Evolutionary conservation across 1,139 yeast species (phyloP).

Genomic region (Candida glucosophila): DNA sequence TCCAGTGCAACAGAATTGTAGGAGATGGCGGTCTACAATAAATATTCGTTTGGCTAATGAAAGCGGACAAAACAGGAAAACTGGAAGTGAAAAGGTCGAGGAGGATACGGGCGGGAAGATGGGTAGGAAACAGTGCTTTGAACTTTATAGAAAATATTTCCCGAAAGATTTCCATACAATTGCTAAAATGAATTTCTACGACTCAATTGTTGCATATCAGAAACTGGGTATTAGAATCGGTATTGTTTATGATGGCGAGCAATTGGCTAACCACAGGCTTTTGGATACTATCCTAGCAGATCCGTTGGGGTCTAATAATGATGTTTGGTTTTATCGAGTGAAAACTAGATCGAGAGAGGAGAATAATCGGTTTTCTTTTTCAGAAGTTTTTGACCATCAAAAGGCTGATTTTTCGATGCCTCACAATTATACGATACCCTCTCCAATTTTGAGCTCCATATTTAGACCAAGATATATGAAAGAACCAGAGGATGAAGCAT

Average conservation of each 20-base stretch:
- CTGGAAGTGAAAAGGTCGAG: too few relatives aligned
- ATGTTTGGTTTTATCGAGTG: conserved; percentile 23
- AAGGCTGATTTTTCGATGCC: too few relatives aligned
- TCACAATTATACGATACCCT: too few relatives aligned
- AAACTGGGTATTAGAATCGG: conserved; percentile 27
- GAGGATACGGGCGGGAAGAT: too few relatives aligned
- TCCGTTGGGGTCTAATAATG: conserved; percentile 28
- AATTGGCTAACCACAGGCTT: conserved; percentile 16
- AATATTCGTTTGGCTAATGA: too few relatives aligned
- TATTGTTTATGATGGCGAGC: conserved; percentile 18
- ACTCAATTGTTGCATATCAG: too few relatives aligned
- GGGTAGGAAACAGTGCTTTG: too few relatives aligned
- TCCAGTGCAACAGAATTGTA: too few relatives aligned
- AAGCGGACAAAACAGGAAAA: too few relatives aligned
- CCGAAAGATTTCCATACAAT: conserved; percentile 19
- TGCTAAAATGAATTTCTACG: too few relatives aligned
- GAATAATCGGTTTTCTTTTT: conserved; percentile 14
- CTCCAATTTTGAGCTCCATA: conserved; percentile 27
- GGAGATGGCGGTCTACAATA: too few relatives aligned
- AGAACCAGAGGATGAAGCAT: conserved; percentile 7
- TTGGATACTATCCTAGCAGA: conserved; percentile 33
- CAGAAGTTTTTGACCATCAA: conserved; percentile 3
- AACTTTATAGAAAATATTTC: conserved; percentile 13
- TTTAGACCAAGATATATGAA: conserved; percentile 18
- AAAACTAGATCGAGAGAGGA: conserved; percentile 11